Evolutionary conservation across 2,329 filamentous ascomycete genomes (phyloP), one percentile per base, ranked within the genome.

Genomic region (Exophiala calicioides): DNA sequence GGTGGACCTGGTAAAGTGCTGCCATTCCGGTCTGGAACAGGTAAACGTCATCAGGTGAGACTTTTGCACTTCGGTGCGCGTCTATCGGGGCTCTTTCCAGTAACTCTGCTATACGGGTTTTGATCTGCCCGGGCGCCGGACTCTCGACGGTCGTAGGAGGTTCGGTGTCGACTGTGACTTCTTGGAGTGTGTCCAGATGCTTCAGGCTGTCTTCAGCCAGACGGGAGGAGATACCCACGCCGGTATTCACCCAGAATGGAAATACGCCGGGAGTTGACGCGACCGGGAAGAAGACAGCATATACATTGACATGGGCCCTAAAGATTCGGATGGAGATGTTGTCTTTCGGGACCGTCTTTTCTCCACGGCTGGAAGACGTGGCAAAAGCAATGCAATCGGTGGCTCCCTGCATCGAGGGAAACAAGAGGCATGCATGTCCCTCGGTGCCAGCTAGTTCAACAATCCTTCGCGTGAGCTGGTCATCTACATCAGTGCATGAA

Each of bases 1-100:
- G 64, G 26, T 73, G 72, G 1, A 68, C 50, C 18, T 69, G 62
- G 44, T 71, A 76, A 8, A 82, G 71, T 19, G 72, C 68, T 0
- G 71, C 71, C 77, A 81, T 81, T 19, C 78, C 78, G 0, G 75
- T 75, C 4, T 72, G 70, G 56, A 75, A 80, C 15, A 82, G 63
- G 38, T 69, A 79, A 1, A 82, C 70, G 50, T 81, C 76, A 10
- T 33, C n/a, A 5, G 39, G 27, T 12, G 44, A 44, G 4, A 47
- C 39, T 26, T 29, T 35, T 7, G n/a, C 16, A 9, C 23, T 26
- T 26, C 36, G 32, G 2, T 16, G 27, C n/a, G 31, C 29, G 21
- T 37, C 44, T n/a, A 24, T 21, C 8, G 47, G 41, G 13, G 46
- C 46, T 7, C 43, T 35, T 21, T 50, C 33, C 12, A 53, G 29